phyloP scores from a whole-genome alignment of 495 filamentous ascomycete genomes.

The Penicillium coprophilum region DNA sequence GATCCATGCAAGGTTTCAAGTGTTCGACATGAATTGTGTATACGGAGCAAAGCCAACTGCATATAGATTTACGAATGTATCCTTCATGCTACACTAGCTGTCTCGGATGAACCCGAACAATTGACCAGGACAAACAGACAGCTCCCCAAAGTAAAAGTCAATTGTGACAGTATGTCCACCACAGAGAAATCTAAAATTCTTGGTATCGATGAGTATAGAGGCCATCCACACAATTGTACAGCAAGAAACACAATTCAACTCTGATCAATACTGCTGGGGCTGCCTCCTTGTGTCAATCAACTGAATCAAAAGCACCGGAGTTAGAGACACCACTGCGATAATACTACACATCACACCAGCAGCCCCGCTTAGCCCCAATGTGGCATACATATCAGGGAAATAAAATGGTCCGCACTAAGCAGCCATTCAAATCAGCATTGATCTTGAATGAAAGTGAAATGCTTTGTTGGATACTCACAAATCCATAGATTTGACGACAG shows the following conservation, averaged over 20 bases:
- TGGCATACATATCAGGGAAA: not conserved
- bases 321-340: not conserved
- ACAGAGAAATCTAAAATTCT: not conserved
- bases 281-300: not conserved
- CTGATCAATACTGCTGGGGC: not conserved
- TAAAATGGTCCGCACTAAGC: not conserved
- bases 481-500: conserved; percentile 27
- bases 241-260: not conserved
- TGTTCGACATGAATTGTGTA: too few species aligned
- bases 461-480: not conserved
- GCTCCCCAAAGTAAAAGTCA: not conserved
- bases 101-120: too few species aligned
- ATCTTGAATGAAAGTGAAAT: not conserved
- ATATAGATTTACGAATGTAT: too few species aligned
- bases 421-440: not conserved
- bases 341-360: not conserved
- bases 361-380: not conserved
- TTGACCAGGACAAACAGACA: too few species aligned
- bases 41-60: too few species aligned
- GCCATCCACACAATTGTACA: not conserved
- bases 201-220: not conserved
- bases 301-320: not conserved
- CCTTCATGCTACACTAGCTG: too few species aligned
- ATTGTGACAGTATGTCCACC: not conserved
- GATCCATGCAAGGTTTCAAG: too few species aligned